phyloP scores from a whole-genome alignment of 306 rosid species.

The Rubus idaeus region DNA sequence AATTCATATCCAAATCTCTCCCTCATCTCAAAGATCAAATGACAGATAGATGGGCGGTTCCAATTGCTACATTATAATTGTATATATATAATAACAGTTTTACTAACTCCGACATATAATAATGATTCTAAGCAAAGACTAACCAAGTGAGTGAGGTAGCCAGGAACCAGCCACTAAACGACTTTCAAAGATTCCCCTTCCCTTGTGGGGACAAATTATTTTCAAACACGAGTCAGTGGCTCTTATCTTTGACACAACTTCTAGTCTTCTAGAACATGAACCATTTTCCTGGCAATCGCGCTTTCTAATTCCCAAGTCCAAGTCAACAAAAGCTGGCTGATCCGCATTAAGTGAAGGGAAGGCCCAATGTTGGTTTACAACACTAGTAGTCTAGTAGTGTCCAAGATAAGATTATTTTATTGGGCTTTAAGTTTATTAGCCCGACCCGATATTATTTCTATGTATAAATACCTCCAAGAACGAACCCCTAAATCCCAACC shows the following conservation, averaged over 20 bases:
- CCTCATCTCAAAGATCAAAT: too few species aligned
- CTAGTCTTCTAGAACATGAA: conserved; percentile 7
- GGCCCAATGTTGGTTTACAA: too few species aligned
- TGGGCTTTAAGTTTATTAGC: neutral
- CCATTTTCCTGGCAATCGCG: conserved; percentile 21
- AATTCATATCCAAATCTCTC: conserved; percentile 22
- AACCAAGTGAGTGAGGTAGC: neutral
- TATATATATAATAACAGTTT: neutral
- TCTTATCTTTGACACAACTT: neutral
- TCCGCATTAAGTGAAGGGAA: too few species aligned
- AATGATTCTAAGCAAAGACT: neutral
- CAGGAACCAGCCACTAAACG: neutral
- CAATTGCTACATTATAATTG: neutral
- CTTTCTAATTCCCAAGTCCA: neutral
- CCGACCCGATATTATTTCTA: neutral
- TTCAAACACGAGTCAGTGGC: neutral
- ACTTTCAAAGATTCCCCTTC: conserved; percentile 16
- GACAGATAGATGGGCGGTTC: too few species aligned
- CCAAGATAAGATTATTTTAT: too few species aligned
- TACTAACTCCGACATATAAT: neutral
- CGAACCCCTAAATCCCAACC: neutral
- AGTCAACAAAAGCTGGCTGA: conserved; percentile 22
- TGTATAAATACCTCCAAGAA: neutral
- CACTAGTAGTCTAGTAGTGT: too few species aligned
- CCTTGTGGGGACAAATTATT: neutral